Conservation (phyloP, 495 filamentous ascomycete species). For the Penicillium pancosmium region DNA sequence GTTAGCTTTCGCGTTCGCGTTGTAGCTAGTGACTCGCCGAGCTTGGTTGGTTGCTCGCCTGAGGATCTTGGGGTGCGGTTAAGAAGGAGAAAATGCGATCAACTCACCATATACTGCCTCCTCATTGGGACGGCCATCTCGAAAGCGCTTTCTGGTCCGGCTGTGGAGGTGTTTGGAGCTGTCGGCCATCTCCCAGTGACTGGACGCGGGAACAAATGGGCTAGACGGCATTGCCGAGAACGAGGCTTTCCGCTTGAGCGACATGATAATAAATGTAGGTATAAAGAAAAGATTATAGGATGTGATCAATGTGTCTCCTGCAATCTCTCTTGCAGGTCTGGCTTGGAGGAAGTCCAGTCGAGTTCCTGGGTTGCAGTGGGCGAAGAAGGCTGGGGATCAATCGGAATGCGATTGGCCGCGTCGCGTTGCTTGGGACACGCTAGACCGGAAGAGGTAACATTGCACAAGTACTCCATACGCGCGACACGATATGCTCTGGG, state of each 20-base stretch:
- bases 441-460: slow-evolving; percentile 30
- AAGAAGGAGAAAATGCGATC: background rate
- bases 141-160: slow-evolving; percentile 55
- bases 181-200: slow-evolving; percentile 29
- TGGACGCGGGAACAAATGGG: slow-evolving; percentile 31
- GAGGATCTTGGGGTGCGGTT: background rate
- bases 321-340: background rate
- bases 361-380: slow-evolving; percentile 21
- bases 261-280: slow-evolving; percentile 32
- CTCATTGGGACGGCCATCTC: slow-evolving; percentile 51
- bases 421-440: slow-evolving; percentile 29
- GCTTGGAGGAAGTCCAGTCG: background rate
- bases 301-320: background rate
- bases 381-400: slow-evolving; percentile 14
- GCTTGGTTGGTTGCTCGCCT: background rate
- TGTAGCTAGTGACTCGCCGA: background rate
- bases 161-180: slow-evolving; percentile 48
- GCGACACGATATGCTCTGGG: background rate
- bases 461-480: slow-evolving; percentile 7
- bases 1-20: slow-evolving; percentile 18
- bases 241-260: slow-evolving; percentile 56
- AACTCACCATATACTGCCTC: slow-evolving; percentile 48
- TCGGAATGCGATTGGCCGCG: slow-evolving; percentile 21
- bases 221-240: slow-evolving; percentile 38
- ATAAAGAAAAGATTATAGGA: background rate